Conservation (phyloP, 495 filamentous ascomycete species). For the Penicillium crystallinum region DNA sequence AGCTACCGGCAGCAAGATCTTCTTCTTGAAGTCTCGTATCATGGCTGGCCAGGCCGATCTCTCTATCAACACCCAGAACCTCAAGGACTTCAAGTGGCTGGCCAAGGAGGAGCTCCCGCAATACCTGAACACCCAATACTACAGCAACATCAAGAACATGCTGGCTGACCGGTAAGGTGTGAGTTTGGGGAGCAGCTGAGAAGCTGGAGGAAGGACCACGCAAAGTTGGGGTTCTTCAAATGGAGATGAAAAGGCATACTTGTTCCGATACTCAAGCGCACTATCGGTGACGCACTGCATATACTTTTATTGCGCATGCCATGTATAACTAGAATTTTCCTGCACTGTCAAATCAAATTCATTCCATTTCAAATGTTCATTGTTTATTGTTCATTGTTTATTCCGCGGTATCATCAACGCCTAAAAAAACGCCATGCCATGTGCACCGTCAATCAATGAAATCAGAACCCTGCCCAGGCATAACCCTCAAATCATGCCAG, state of each 20-base stretch:
- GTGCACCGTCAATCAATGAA: neutral
- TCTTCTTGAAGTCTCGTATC: slow-evolving; percentile 93
- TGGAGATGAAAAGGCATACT: slow-evolving; percentile 7
- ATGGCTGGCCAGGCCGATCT: slow-evolving; percentile 94
- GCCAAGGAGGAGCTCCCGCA: slow-evolving; percentile 78
- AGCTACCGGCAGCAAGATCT: slow-evolving; percentile 67
- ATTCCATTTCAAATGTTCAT: slow-evolving; percentile 12
- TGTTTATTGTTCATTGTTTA: neutral
- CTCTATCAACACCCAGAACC: slow-evolving; percentile 59
- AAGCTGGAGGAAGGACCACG: slow-evolving; percentile 6
- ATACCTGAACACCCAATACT: slow-evolving; percentile 60
- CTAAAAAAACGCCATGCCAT: slow-evolving; percentile 20
- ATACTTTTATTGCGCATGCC: slow-evolving; percentile 38
- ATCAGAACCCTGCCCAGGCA: neutral
- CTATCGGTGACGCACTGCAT: slow-evolving; percentile 30
- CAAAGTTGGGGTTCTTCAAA: slow-evolving; percentile 1
- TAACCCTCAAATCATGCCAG: slow-evolving; percentile 45
- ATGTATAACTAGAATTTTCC: slow-evolving; percentile 45
- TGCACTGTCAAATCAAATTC: slow-evolving; percentile 24
- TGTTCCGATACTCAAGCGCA: slow-evolving; percentile 16
- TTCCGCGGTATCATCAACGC: slow-evolving; percentile 1
- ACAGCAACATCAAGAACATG: slow-evolving; percentile 69
- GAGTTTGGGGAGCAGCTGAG: neutral
- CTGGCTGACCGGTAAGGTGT: slow-evolving; percentile 60
- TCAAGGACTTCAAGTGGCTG: slow-evolving; percentile 87